These are phyloP conservation scores for Corymbia calophylla DNA, from an alignment of 441 rosid species.

Conservation along the genomic window DNA sequence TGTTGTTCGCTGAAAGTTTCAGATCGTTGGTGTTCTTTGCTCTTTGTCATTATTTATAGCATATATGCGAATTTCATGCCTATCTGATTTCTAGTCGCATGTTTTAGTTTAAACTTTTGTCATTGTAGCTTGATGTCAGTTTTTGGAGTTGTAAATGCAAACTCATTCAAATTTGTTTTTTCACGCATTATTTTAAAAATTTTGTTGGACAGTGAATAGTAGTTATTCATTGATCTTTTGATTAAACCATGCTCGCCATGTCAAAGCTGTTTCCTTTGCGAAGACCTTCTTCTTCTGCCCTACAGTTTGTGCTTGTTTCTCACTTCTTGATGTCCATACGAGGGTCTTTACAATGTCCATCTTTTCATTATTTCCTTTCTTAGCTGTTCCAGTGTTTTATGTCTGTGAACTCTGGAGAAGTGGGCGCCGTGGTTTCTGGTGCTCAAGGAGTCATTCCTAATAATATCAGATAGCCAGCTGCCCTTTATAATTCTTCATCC, in stretches of 20 bases:
- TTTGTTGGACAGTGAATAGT: not conserved
- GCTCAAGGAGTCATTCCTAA: constrained; percentile 3
- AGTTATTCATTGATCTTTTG: not conserved
- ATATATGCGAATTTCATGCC: not conserved
- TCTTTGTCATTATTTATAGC: not conserved
- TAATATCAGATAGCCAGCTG: constrained; percentile 19
- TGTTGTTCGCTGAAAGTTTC: not conserved
- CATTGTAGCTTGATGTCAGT: not conserved
- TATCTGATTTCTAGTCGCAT: not conserved
- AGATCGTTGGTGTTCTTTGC: not conserved
- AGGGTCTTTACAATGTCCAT: not conserved
- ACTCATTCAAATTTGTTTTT: not conserved
- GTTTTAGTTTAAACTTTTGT: not conserved
- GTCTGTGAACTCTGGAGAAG: constrained; percentile 21
- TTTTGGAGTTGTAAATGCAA: not conserved
- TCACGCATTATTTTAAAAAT: not conserved
- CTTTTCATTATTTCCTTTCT: not conserved
- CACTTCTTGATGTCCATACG: not conserved
- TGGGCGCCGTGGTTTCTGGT: constrained; percentile 26
- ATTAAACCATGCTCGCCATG: not conserved
- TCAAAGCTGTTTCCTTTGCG: not conserved
- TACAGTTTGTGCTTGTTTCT: not conserved
- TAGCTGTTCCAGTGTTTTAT: not conserved
- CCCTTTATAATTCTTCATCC: constrained; percentile 28
- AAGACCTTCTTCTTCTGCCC: not conserved